Evolutionary conservation across 1,284 basidiomycete genomes (phyloP).

Genomic region (Athelia psychrophila): DNA sequence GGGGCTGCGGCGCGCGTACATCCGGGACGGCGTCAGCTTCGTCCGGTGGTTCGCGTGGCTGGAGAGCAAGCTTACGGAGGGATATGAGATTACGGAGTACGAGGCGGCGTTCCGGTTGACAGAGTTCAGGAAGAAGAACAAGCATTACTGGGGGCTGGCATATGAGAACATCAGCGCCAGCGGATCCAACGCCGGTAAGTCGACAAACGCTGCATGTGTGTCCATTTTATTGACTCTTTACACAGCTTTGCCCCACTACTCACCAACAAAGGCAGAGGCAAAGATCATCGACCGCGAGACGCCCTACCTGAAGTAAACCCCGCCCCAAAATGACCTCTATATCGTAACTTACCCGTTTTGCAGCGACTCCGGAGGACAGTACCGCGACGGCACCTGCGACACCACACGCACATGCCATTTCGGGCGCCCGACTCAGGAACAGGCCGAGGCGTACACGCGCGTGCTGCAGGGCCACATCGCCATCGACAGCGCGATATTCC

Average conservation of each 20-base stretch:
- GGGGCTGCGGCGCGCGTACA: slow-evolving; percentile 82
- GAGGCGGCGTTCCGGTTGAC: slow-evolving; percentile 86
- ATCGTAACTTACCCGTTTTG: slow-evolving; percentile 6
- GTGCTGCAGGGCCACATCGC: slow-evolving; percentile 98
- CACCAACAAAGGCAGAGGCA: slow-evolving; percentile 71
- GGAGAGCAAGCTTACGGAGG: slow-evolving; percentile 74
- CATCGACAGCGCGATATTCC: slow-evolving; percentile 87
- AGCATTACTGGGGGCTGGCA: slow-evolving; percentile 84
- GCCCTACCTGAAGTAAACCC: slow-evolving; percentile 85
- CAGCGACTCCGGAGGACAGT: slow-evolving; percentile 90
- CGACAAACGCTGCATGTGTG: not conserved
- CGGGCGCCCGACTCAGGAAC: slow-evolving; percentile 76
- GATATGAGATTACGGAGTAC: slow-evolving; percentile 87
- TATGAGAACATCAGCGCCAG: slow-evolving; percentile 94
- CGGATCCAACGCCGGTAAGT: slow-evolving; percentile 78
- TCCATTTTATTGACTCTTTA: slow-evolving; percentile 1
- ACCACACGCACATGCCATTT: slow-evolving; percentile 91
- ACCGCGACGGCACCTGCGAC: slow-evolving; percentile 90
- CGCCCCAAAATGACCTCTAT: slow-evolving; percentile 2
- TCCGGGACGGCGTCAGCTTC: slow-evolving; percentile 90
- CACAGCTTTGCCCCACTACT: slow-evolving; percentile 88
- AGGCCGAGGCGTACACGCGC: slow-evolving; percentile 89
- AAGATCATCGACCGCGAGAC: slow-evolving; percentile 72
- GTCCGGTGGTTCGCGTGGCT: slow-evolving; percentile 92
- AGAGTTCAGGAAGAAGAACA: slow-evolving; percentile 72